These are phyloP conservation scores for Tylopilus intermedius DNA, from an alignment of 768 basidiomycete species.

Conservation along the genomic window DNA sequence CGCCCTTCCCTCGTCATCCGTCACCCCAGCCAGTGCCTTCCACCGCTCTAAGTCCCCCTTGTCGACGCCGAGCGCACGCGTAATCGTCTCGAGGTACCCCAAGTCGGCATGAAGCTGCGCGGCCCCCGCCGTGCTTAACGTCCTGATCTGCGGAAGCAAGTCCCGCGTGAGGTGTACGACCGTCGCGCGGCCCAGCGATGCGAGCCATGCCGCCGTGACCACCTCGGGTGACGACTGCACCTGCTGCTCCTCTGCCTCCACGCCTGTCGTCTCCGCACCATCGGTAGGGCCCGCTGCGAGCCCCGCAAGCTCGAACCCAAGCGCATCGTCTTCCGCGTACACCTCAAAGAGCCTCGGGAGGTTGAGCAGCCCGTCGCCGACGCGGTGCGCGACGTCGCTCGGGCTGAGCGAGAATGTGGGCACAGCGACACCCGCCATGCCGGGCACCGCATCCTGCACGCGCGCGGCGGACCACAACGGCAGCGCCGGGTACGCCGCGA, in stretches of 20 bases:
- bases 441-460: slow-evolving; percentile 14
- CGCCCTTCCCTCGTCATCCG: slow-evolving; percentile 39
- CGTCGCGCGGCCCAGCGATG: slow-evolving; percentile 80
- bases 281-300: slow-evolving; percentile 58
- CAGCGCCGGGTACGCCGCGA: slow-evolving; percentile 64
- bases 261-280: slow-evolving; percentile 26
- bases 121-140: slow-evolving; percentile 61
- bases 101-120: slow-evolving; percentile 85
- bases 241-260: slow-evolving; percentile 1
- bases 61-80: slow-evolving; percentile 86
- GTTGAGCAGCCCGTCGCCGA: slow-evolving; percentile 92
- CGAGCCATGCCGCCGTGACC: slow-evolving; percentile 87
- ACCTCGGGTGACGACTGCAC: slow-evolving; percentile 59
- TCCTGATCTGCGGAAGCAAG: slow-evolving; percentile 67
- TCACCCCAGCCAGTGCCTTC: slow-evolving; percentile 65
- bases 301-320: slow-evolving; percentile 82
- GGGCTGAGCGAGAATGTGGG: slow-evolving; percentile 93
- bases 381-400: slow-evolving; percentile 79
- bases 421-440: slow-evolving; percentile 47
- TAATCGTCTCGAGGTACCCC: slow-evolving; percentile 86
- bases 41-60: slow-evolving; percentile 74
- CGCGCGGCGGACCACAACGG: slow-evolving; percentile 59
- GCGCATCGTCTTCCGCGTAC: slow-evolving; percentile 86
- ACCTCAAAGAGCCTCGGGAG: slow-evolving; percentile 91
- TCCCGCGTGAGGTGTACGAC: slow-evolving; percentile 65